Evolutionary conservation across 1,284 basidiomycete genomes (phyloP).

Genomic region (Leccinum solheimii): DNA sequence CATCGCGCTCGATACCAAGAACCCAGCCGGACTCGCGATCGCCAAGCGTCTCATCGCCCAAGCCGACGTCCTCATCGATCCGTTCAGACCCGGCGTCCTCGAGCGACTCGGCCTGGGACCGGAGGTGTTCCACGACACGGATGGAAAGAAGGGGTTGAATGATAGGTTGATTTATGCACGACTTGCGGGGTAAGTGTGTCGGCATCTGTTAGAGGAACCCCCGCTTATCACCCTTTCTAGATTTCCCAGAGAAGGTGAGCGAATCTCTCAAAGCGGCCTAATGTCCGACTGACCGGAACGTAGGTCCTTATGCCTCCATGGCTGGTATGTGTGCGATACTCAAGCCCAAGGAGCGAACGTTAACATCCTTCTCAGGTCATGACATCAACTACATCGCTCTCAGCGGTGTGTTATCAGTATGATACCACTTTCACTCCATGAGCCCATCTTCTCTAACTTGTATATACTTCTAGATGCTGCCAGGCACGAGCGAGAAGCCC

Average conservation of each 20-base stretch:
- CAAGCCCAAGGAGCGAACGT: background rate
- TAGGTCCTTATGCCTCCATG: constrained; percentile 67
- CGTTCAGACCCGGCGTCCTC: constrained; percentile 81
- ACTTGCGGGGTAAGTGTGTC: constrained; percentile 56
- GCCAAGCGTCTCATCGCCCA: constrained; percentile 59
- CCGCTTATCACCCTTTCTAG: constrained; percentile 34
- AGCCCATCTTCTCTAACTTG: background rate
- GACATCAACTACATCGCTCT: constrained; percentile 88
- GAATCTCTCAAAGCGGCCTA: constrained; percentile 6
- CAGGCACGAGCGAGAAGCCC: constrained; percentile 63
- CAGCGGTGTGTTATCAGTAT: constrained; percentile 73
- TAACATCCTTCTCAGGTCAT: constrained; percentile 52
- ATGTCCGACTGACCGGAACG: constrained; percentile 16
- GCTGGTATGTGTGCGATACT: constrained; percentile 48
- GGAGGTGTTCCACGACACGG: constrained; percentile 61
- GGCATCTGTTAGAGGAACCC: background rate
- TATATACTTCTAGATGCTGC: constrained; percentile 58
- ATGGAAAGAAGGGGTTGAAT: constrained; percentile 51
- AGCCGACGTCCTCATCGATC: constrained; percentile 81
- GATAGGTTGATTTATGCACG: constrained; percentile 63
- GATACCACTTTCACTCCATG: constrained; percentile 19
- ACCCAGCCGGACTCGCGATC: constrained; percentile 56
- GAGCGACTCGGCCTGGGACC: constrained; percentile 79
- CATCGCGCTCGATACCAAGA: constrained; percentile 67
- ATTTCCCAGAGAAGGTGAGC: constrained; percentile 57